phyloP scores from a whole-genome alignment of 1,284 basidiomycete genomes.

The Volvariella volvacea region DNA sequence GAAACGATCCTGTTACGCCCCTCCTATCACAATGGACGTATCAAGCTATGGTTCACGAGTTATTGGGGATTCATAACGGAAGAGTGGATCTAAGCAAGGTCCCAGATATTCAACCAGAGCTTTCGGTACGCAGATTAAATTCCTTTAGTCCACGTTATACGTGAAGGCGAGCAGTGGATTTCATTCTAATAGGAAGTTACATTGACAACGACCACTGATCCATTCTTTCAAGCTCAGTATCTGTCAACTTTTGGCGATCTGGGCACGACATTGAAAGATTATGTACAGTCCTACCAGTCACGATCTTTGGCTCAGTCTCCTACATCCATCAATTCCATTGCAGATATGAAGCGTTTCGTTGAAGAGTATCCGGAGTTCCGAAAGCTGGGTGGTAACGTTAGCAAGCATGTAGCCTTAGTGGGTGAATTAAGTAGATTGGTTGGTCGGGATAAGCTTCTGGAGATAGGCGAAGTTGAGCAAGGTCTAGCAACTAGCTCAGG shows the following conservation, averaged over 20 bases:
- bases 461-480: slow-evolving; percentile 94
- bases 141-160: neutral
- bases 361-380: slow-evolving; percentile 98
- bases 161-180: slow-evolving; percentile 1
- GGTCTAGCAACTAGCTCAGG: slow-evolving; percentile 90
- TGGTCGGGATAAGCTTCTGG: slow-evolving; percentile 78
- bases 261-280: slow-evolving; percentile 87
- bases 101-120: slow-evolving; percentile 83
- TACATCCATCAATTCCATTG: slow-evolving; percentile 88
- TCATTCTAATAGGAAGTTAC: slow-evolving; percentile 75
- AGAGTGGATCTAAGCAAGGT: slow-evolving; percentile 82
- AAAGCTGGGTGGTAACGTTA: slow-evolving; percentile 95
- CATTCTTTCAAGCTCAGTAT: slow-evolving; percentile 91
- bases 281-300: slow-evolving; percentile 92
- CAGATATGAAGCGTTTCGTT: slow-evolving; percentile 97
- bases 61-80: slow-evolving; percentile 91
- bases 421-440: slow-evolving; percentile 93
- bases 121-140: slow-evolving; percentile 54
- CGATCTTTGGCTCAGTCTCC: slow-evolving; percentile 75
- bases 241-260: slow-evolving; percentile 97
- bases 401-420: slow-evolving; percentile 95
- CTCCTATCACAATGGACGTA: slow-evolving; percentile 99
- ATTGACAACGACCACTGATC: slow-evolving; percentile 85
- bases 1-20: slow-evolving; percentile 97
- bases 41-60: slow-evolving; percentile 99